phyloP scores from a whole-genome alignment of 495 filamentous ascomycete species.

The Xylaria scruposa region DNA sequence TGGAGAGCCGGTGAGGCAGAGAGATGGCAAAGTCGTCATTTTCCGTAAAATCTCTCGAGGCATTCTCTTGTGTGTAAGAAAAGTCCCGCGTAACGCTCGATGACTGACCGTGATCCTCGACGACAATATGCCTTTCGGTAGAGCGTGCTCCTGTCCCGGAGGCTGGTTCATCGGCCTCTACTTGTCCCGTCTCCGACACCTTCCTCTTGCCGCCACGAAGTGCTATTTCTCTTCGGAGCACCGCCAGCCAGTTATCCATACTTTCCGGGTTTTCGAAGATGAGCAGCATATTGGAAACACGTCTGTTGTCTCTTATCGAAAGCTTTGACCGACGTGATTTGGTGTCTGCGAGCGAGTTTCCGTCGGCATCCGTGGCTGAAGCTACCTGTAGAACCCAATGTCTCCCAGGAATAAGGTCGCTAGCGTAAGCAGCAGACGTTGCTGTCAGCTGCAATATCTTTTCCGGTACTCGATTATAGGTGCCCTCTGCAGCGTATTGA shows the following conservation, averaged over 20 bases:
- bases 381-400: conserved; percentile 93
- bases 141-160: conserved; percentile 52
- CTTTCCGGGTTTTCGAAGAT: conserved; percentile 81
- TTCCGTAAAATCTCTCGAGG: conserved; percentile 32
- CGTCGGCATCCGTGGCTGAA: conserved; percentile 71
- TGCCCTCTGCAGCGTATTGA: conserved; percentile 84
- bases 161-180: conserved; percentile 44
- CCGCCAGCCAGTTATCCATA: conserved; percentile 83
- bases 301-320: conserved; percentile 68
- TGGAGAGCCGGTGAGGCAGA: conserved; percentile 26
- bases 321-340: conserved; percentile 75
- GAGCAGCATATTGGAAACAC: conserved; percentile 74
- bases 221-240: conserved; percentile 72
- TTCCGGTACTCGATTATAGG: conserved; percentile 83
- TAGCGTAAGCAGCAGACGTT: conserved; percentile 91
- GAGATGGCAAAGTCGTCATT: conserved; percentile 28
- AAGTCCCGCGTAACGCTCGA: conserved; percentile 44
- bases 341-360: conserved; percentile 56
- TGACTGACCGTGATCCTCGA: conserved; percentile 58
- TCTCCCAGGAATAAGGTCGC: conserved; percentile 87
- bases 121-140: conserved; percentile 58
- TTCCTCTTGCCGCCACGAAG: conserved; percentile 70
- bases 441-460: conserved; percentile 83
- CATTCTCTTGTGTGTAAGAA: conserved; percentile 41
- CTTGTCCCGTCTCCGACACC: conserved; percentile 62